phyloP scores from a whole-genome alignment of 2,329 filamentous ascomycete genomes.

The Phialemonium atrogriseum region DNA sequence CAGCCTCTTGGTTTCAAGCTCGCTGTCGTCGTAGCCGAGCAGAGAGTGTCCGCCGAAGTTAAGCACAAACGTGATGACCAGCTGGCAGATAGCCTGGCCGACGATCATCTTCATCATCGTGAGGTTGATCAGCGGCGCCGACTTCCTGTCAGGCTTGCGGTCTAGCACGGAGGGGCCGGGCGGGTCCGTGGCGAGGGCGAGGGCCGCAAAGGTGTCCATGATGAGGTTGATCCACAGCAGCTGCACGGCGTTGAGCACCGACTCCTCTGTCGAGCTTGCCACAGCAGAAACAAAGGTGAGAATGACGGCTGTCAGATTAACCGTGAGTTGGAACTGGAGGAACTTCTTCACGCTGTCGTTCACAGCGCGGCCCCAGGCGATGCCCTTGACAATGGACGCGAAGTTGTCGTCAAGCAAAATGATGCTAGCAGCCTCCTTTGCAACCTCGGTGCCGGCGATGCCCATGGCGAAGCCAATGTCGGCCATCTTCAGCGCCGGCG shows the following conservation, averaged over 20 bases:
- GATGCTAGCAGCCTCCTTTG: conserved; percentile 53
- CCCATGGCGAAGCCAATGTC: conserved; percentile 64
- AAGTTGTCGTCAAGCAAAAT: conserved; percentile 58
- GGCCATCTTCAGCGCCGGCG: conserved; percentile 55
- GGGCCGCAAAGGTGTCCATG: conserved; percentile 75
- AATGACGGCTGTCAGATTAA: conserved; percentile 75
- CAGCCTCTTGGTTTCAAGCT: conserved; percentile 42
- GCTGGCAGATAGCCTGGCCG: conserved; percentile 70
- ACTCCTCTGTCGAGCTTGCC: conserved; percentile 50
- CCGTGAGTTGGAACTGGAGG: conserved; percentile 56
- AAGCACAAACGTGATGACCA: conserved; percentile 58
- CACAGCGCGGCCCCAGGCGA: conserved; percentile 57
- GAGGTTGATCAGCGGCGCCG: conserved; percentile 61
- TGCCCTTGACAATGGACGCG: conserved; percentile 54
- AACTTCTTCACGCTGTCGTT: conserved; percentile 61
- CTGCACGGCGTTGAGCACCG: conserved; percentile 70
- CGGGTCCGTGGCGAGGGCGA: conserved; percentile 46
- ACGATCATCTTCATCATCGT: conserved; percentile 91
- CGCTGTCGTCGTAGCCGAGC: conserved; percentile 42
- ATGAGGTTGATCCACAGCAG: conserved; percentile 79
- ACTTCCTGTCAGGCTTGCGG: conserved; percentile 67
- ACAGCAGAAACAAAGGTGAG: conserved; percentile 71
- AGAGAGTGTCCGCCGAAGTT: conserved; percentile 58
- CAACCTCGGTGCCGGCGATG: conserved; percentile 56
- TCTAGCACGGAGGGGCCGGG: conserved; percentile 25